Conservation (phyloP, 1,284 basidiomycete species). For the Stygiomarasmius scandens region DNA sequence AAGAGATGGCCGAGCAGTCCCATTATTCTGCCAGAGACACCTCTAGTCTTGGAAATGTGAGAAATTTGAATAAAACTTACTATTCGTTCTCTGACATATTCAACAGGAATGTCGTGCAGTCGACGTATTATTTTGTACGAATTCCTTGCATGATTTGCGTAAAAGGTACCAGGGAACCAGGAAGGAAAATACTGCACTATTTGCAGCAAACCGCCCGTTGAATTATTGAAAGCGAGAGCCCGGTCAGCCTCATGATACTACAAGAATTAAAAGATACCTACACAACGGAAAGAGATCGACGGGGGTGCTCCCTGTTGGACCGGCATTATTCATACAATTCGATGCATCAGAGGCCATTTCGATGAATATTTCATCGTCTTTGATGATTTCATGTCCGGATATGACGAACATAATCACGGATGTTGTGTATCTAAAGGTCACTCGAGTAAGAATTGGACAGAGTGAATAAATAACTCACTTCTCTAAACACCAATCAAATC, state of each 20-base stretch:
- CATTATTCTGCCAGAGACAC: too few species aligned
- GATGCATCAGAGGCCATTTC: conserved; percentile 15
- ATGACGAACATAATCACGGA: conserved; percentile 24
- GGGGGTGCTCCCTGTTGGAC: conserved; percentile 22
- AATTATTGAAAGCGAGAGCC: conserved; percentile 2
- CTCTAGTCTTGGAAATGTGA: too few species aligned
- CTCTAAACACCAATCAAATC: too few species aligned
- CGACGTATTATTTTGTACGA: not conserved
- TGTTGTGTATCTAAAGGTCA: conserved; percentile 21
- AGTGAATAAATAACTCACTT: too few species aligned
- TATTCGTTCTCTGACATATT: conserved; percentile 18
- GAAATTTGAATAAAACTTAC: conserved; percentile 11
- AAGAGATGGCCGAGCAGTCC: too few species aligned
- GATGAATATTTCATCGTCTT: conserved; percentile 25
- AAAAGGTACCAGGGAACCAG: conserved; percentile 29
- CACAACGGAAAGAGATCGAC: conserved; percentile 25
- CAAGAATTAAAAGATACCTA: conserved; percentile 15
- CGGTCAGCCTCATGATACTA: not conserved
- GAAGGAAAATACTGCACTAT: conserved; percentile 25
- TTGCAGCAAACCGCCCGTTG: not conserved
- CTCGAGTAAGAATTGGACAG: too few species aligned
- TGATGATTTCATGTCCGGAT: conserved; percentile 25
- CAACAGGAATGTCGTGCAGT: conserved; percentile 14
- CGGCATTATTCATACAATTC: conserved; percentile 15
- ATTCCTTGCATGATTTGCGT: conserved; percentile 19